Base-by-base conservation (phyloP, 495 filamentous ascomycete genomes). In the Haplographium delicatum region DNA sequence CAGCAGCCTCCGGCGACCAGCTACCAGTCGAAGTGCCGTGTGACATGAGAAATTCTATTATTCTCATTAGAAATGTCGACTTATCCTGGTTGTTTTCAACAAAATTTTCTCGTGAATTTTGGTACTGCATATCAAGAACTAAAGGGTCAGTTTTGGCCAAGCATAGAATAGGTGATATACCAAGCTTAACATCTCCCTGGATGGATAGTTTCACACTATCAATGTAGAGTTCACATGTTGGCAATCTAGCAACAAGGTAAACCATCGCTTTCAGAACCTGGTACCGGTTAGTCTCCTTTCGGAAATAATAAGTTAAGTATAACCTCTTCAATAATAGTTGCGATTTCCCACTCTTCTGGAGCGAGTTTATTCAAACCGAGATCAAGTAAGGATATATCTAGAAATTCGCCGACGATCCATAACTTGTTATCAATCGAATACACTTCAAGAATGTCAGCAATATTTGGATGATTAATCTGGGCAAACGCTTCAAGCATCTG, bases 341-440 rank as follows among this genome's bases (percentile, higher is more conserved):
- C 51, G 41, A 54, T 49, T 25, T 54, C 51, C 44, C 22, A 54
- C 43, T 54, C 51, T 27, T 46, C 50, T 16, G 28, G 42, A 43
- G 18, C 42, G 16, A 53, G 28, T 31, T 18, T 38, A 10, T 46
- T 47, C 15, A 53, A 47, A 18, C 40, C 42, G 18, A 53, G 50
- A 46, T 53, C 42, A 5, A 53, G 31, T 4, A 53, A 43, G 40
- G 51, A 54, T 7, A 49, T 27, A 16, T 54, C 51, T 11, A 54
- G 51, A 54, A 48, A 18, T 44, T 54, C 51, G 44, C 26, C 20
- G 6, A 54, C 35, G 49, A 54, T 42, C 15, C 13, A 49, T 43
- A 54, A 23, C 31, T 48, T 40, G 34, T 16, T 25, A 26, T 54
- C 44, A 19, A 48, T 5, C 16, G 31, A 54, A 37, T 54, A 54